Evolutionary conservation across 192 early-diverging fungal species (phyloP).

Genomic region (Linnemannia exigua): DNA sequence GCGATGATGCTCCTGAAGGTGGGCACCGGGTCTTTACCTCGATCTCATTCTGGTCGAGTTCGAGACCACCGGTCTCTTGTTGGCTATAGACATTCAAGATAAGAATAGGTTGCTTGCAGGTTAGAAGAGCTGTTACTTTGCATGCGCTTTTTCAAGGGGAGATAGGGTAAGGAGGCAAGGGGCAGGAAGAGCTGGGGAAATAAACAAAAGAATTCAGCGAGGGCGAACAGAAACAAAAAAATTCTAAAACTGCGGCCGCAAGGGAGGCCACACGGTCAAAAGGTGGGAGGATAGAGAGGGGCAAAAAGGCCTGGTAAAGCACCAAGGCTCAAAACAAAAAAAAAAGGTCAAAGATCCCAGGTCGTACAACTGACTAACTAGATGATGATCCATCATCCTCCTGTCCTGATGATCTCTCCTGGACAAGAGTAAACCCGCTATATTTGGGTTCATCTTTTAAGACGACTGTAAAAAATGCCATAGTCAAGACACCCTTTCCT

Average conservation of each 20-base stretch:
- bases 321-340: not conserved
- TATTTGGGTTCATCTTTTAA: no score
- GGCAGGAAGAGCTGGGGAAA: not conserved
- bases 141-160: slow-evolving; percentile 9
- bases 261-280: not conserved
- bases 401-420: not conserved
- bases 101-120: not conserved
- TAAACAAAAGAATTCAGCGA: not conserved
- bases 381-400: not conserved
- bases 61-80: slow-evolving; percentile 42
- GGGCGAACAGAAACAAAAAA: not conserved
- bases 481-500: not conserved
- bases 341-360: not conserved
- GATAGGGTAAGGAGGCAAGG: not conserved
- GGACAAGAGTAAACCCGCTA: not conserved
- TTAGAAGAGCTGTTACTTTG: not conserved
- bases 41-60: slow-evolving; percentile 56
- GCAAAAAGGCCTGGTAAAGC: not conserved
- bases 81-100: slow-evolving; percentile 21
- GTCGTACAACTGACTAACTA: not conserved
- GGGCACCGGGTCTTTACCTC: slow-evolving; percentile 29
- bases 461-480: not conserved
- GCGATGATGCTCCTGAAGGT: not conserved
- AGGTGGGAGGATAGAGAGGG: not conserved
- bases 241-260: slow-evolving; percentile 5